Conservation (phyloP, 2,329 filamentous ascomycete species). For the Monosporascus ibericus region DNA sequence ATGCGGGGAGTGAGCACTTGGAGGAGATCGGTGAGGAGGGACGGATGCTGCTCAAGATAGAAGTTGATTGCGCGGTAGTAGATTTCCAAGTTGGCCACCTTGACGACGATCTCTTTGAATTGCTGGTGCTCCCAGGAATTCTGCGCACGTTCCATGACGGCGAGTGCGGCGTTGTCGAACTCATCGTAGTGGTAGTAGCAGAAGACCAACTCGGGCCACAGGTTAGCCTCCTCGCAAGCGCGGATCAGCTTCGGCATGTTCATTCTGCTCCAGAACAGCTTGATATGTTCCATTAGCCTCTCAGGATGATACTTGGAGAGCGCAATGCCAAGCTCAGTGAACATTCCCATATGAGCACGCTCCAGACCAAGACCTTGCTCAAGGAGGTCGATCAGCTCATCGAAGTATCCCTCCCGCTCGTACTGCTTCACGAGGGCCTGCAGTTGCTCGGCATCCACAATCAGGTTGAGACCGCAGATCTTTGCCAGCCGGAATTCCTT, state of each 20-base stretch:
- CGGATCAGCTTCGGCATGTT: constrained; percentile 97
- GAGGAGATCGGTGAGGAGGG: constrained; percentile 89
- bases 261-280: constrained; percentile 96
- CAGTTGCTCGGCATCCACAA: constrained; percentile 94
- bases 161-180: constrained; percentile 92
- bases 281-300: constrained; percentile 95
- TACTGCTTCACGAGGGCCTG: constrained; percentile 93
- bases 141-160: constrained; percentile 95
- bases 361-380: constrained; percentile 94
- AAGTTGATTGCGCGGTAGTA: constrained; percentile 97
- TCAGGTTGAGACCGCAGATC: constrained; percentile 97
- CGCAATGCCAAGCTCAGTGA: constrained; percentile 87
- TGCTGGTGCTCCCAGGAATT: constrained; percentile 99
- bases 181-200: constrained; percentile 98
- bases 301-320: constrained; percentile 93
- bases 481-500: constrained; percentile 98
- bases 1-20: constrained; percentile 88
- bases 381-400: constrained; percentile 89
- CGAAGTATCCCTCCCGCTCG: constrained; percentile 94
- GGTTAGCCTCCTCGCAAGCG: constrained; percentile 85
- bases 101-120: constrained; percentile 98
- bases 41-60: constrained; percentile 95
- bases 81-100: constrained; percentile 97
- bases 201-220: constrained; percentile 98
- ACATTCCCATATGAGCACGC: constrained; percentile 93